Evolutionary conservation across 140 eudicot species (phyloP), one percentile per base, ranked within the genome.

Genomic region (Artemisia princeps): DNA sequence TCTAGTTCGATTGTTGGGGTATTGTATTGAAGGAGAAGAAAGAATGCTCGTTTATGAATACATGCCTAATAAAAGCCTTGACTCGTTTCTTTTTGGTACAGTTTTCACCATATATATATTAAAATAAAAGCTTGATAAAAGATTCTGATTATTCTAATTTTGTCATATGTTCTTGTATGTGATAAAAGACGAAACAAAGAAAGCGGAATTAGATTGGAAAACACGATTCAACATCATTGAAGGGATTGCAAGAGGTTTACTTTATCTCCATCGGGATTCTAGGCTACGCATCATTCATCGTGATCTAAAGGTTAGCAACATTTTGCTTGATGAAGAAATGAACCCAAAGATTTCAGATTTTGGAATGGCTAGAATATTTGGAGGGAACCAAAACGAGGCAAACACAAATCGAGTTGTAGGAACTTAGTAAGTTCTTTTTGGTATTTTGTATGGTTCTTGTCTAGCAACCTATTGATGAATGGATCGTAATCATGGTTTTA

Each of bases 1-100:
- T 78, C 95, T 89, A 13, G 97, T 89, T 72, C 82, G 95, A 80
- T 73, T 86, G 66, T 71, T 86, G 68, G 97, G 97, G 13, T 90
- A 79, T 74, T 90, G 94, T 80, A 71, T 84, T 60, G 73, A 86
- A 65, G 97, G 86, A 16, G 95, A 90, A 73, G 97, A 90, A 67
- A 84, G 84, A 55, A 76, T 86, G 81, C 76, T 86, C 40, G 40
- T 89, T 52, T 89, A 89, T 45, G 96, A 89, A 67, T 89, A 86
- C 80, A 89, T 89, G 96, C 88, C 88, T 45, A 89, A 89, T 69
- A 86, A 84, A 77, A 89, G 97, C 82, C 82, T 89, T 42, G 97
- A 89, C 70, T 67, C 87, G 4, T 87, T 84, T 73, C 90, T 90
- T 57, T 90, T 90, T 63, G 97, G 97, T 90, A 58, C 14, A 80